A percentile compares a stretch with the other conserved stretches of the same genome.
Conservation (phyloP, 164 flowering plant species). For the Amborella trichopoda region DNA sequence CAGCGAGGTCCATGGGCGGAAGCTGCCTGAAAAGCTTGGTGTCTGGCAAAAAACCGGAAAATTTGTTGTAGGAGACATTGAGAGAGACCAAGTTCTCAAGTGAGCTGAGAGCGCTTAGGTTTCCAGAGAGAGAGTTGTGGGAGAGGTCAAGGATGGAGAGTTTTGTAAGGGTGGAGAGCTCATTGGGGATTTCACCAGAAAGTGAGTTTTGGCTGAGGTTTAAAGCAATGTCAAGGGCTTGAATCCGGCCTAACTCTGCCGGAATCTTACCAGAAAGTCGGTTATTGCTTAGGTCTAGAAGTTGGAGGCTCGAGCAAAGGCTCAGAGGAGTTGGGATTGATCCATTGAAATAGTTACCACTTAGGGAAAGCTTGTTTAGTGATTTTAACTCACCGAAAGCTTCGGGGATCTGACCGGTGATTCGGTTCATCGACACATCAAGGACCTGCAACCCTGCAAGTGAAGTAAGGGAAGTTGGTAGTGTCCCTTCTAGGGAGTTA, state of each 20-base stretch:
- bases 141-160: constrained; percentile 45
- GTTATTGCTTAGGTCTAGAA: constrained; percentile 47
- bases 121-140: constrained; percentile 35
- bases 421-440: constrained; percentile 44
- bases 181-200: constrained; percentile 29
- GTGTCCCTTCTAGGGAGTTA: constrained; percentile 44
- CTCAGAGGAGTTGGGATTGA: constrained; percentile 30
- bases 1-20: constrained; percentile 36
- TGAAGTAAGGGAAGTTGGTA: constrained; percentile 47
- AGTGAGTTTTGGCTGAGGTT: constrained; percentile 37
- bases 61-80: constrained; percentile 62
- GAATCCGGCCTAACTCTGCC: constrained; percentile 18
- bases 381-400: constrained; percentile 26
- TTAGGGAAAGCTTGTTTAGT: constrained; percentile 26
- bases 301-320: constrained; percentile 28
- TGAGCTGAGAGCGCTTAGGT: constrained; percentile 34
- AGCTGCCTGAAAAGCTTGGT: constrained; percentile 60
- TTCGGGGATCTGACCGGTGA: constrained; percentile 41
- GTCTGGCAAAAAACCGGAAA: constrained; percentile 66
- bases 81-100: constrained; percentile 59
- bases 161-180: constrained; percentile 43
- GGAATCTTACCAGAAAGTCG: constrained; percentile 32
- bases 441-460: constrained; percentile 49
- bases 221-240: constrained; percentile 34
- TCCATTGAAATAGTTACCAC: constrained; percentile 32